These are phyloP conservation scores for Microcos paniculata DNA, from an alignment of 345 rosid species.

Conservation along the genomic window DNA sequence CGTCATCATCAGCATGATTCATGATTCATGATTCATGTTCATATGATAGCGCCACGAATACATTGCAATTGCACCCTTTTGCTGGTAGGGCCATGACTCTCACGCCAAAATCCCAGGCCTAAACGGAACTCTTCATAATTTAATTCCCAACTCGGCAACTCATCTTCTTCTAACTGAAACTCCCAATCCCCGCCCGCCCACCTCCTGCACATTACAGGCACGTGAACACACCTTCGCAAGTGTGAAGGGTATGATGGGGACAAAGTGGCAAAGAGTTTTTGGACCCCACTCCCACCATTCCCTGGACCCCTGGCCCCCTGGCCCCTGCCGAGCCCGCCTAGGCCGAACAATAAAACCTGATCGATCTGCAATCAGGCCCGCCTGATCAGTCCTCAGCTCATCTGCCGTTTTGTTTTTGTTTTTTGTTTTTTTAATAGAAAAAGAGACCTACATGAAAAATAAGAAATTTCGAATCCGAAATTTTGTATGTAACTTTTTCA, in stretches of 20 bases:
- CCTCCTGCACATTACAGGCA: constrained; percentile 19
- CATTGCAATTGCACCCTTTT: background rate
- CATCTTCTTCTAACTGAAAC: no score
- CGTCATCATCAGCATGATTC: background rate
- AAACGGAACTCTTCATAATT: background rate
- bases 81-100: constrained; percentile 25
- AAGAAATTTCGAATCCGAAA: no score
- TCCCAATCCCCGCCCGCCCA: no score
- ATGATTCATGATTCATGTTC: background rate
- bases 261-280: background rate
- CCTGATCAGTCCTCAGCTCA: no score
- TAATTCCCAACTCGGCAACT: no score
- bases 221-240: constrained; percentile 17
- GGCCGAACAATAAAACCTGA: no score
- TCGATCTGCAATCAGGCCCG: no score
- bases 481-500: no score
- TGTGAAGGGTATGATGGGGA: constrained; percentile 30
- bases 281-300: constrained; percentile 3
- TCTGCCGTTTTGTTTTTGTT: background rate
- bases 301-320: background rate
- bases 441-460: no score
- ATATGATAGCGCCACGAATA: background rate
- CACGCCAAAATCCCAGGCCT: constrained; percentile 19
- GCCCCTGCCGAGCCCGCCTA: background rate
- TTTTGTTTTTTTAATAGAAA: no score